Evolutionary conservation across 1,139 yeast genomes (phyloP), one percentile per base, ranked within the genome.

Genomic region (Trichomonascaceae sp.): DNA sequence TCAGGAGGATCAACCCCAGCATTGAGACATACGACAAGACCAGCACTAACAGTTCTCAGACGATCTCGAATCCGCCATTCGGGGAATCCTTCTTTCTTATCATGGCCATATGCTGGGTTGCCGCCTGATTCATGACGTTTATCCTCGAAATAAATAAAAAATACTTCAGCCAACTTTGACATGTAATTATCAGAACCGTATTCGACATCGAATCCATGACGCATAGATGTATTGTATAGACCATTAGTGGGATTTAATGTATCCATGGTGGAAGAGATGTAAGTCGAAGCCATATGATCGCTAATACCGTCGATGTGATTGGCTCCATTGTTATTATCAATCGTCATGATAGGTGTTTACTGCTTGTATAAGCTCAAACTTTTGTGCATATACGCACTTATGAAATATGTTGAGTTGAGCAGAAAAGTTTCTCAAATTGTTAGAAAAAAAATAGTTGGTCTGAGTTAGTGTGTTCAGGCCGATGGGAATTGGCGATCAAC

Each of bases 1-100:
- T 95, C 99, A 1, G 99, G 99, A 2, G 99, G 99, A 61, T 93
- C 98, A 2, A 93, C 97, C 4, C 99, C 98, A 50, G 93, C 74
- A 66, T 95, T 93, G 46, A 93, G 75, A 68, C 99, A 93, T 50
- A 93, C 73, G 52, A 93, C 91, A 30, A 93, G 74, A 13, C 96
- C 97, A 0, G 98, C 99, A 57, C 88, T 84, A n/a, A 91, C 90
- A 0, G 99, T 95, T 66, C 91, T 86, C 66, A 87, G 96, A 45
- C 96, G 81, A 63, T 90, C 96, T 60, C 85, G 83, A 79, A 89
- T 87, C 62, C 95, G 87, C 99, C 99, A 93, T 65, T 93, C 98
- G 4, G 82, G 72, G 66, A 82, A 84, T 58, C 79, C 80, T 36
- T 72, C 72, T 51, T 78, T 76, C 54, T 73, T 72, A 19, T 77